Evolutionary conservation across 2,329 filamentous ascomycete species (phyloP), one percentile per base, ranked within the genome.

Genomic region (Scortechinia acanthostroma): DNA sequence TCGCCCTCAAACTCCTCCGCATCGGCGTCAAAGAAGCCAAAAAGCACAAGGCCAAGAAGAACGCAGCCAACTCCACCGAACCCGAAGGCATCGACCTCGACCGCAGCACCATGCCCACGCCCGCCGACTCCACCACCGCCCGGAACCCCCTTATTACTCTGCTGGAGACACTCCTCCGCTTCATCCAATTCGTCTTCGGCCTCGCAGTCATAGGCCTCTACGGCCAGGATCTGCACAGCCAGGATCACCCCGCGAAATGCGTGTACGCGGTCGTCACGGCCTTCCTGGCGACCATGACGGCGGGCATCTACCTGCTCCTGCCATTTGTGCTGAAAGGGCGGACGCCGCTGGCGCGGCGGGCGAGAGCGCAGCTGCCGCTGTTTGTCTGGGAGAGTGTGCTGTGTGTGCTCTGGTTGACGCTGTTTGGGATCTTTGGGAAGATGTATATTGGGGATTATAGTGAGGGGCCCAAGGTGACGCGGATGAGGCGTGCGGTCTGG

Each of bases 171-270:
- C 17, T 40, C 35, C 10, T 19, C 35, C 35, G 35, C 35, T 19
- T 40, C 35, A 6, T 40, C 10, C 35, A 40, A 19, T 40, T 40
- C 35, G 35, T 19, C 35, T 17, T 40, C 35, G 35, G 35, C 35
- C 35, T 40, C 10, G 17, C 35, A 10, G 35, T 40, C 35, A 19
- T 40, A 13, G 35, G 35, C 6, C 35, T 40, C 17, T 40, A 40
- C 17, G 35, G 35, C 14, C 10, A 40, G 17, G 35, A 40, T 17
- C 10, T 40, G 13, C 25, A 30, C 25, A n/a, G n/a, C 25, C 25
- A 30, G 10, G 25, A 30, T 10, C 6, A 15, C 35, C 13, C 14
- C 6, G 35, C 10, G 17, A 10, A 19, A 19, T 40, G 35, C 13
- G 6, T 40, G 10, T 40, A 13, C 35, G 35, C 10, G 6, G 10